phyloP scores from a whole-genome alignment of 495 filamentous ascomycete species.

The Wilcoxina mikolae region DNA sequence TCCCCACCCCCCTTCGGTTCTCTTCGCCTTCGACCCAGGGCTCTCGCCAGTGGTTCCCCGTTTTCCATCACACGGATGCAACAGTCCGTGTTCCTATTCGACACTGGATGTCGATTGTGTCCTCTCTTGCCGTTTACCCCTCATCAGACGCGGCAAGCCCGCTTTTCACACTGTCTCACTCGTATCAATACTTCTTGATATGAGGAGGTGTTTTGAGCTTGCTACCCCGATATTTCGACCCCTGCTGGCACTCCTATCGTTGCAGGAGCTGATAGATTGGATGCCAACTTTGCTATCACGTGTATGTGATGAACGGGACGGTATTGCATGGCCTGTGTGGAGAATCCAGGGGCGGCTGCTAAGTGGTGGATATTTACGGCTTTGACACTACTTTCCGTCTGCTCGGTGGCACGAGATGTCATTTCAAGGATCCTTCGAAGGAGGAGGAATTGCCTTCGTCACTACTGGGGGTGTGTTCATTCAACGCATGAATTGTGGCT shows the following conservation, averaged over 20 bases:
- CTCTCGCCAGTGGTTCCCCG: not conserved
- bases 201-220: not conserved
- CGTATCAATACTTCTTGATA: slow-evolving; percentile 8
- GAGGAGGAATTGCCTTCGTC: slow-evolving; percentile 20
- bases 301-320: slow-evolving; percentile 29
- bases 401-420: slow-evolving; percentile 28
- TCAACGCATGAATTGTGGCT: slow-evolving; percentile 26
- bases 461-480: slow-evolving; percentile 10
- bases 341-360: slow-evolving; percentile 24
- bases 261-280: slow-evolving; percentile 29
- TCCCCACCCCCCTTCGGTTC: slow-evolving; percentile 14
- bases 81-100: slow-evolving; percentile 22
- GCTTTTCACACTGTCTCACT: slow-evolving; percentile 28
- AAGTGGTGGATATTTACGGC: slow-evolving; percentile 28
- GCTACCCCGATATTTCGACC: slow-evolving; percentile 10
- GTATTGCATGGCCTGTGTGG: slow-evolving; percentile 25
- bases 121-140: slow-evolving; percentile 27
- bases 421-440: slow-evolving; percentile 21
- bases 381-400: slow-evolving; percentile 17
- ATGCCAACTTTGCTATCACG: slow-evolving; percentile 26
- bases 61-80: slow-evolving; percentile 6
- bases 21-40: slow-evolving; percentile 13
- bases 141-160: slow-evolving; percentile 18
- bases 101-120: slow-evolving; percentile 19
- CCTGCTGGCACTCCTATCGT: slow-evolving; percentile 14